Evolutionary conservation across 2,329 filamentous ascomycete species (phyloP).

Genomic region (Ceratocystis huliohia): DNA sequence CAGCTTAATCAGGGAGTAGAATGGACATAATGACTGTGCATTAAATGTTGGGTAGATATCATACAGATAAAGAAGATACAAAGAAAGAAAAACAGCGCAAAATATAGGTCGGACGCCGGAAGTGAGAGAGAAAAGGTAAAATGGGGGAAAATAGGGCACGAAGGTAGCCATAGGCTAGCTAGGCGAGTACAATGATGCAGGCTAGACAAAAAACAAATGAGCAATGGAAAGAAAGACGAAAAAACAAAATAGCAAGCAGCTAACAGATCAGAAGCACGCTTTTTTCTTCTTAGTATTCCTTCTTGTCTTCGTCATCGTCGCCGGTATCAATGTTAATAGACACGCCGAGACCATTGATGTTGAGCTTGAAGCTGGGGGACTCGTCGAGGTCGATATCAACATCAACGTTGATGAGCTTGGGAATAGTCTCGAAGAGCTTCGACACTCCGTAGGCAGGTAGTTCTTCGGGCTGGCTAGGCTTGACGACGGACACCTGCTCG

Average conservation of each 20-base stretch:
- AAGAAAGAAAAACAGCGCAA: neutral
- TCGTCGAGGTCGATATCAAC: slow-evolving; percentile 24
- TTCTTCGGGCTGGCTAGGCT: slow-evolving; percentile 14
- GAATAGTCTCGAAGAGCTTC: slow-evolving; percentile 22
- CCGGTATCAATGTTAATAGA: slow-evolving; percentile 16
- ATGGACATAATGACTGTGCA: slow-evolving; percentile 9
- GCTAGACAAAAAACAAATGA: slow-evolving; percentile 2
- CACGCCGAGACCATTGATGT: slow-evolving; percentile 12
- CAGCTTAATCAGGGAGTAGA: neutral
- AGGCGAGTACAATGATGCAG: neutral
- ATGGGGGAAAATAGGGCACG: neutral
- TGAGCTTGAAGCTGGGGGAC: slow-evolving; percentile 17
- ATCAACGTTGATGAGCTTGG: slow-evolving; percentile 27
- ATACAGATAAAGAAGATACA: slow-evolving; percentile 14
- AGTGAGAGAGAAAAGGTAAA: neutral
- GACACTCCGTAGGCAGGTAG: slow-evolving; percentile 19
- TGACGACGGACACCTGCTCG: slow-evolving; percentile 19
- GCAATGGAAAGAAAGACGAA: neutral
- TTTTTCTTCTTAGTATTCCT: neutral
- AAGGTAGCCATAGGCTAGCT: neutral
- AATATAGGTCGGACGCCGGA: neutral
- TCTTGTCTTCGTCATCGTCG: neutral
- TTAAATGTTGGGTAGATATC: slow-evolving; percentile 10
- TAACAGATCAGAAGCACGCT: neutral
- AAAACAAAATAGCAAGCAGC: neutral